Evolutionary conservation across 73 alveolate genomes (phyloP).

Genomic region (Tetrahymena thermophila): DNA sequence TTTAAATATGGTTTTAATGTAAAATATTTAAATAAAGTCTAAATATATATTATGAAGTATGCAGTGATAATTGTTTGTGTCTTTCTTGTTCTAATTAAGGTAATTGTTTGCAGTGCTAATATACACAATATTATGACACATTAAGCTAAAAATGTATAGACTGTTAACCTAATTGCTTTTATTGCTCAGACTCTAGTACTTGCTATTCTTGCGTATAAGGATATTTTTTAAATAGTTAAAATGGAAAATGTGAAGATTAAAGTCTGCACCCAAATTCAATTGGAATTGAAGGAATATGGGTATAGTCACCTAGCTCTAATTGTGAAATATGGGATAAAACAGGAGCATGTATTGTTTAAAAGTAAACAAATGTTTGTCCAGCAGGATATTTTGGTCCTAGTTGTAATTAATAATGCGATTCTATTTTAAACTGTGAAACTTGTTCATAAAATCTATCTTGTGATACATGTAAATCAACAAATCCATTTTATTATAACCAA

Average conservation of each 20-base stretch:
- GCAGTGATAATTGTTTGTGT: not conserved
- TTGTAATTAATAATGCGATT: not conserved
- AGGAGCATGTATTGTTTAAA: not conserved
- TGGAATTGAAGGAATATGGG: not conserved
- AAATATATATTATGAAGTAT: not conserved
- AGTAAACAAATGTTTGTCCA: not conserved
- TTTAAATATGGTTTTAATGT: not conserved
- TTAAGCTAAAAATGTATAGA: not conserved
- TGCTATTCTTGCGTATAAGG: not conserved
- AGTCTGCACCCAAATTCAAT: not conserved
- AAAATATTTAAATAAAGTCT: not conserved
- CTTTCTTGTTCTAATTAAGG: not conserved
- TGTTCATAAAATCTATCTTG: not conserved
- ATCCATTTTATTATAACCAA: not conserved
- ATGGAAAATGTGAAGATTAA: not conserved
- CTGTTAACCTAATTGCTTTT: not conserved
- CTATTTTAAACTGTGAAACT: not conserved
- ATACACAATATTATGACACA: not conserved
- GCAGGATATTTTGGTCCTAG: not conserved
- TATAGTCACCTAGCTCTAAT: not conserved
- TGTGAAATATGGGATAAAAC: not conserved
- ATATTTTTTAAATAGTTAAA: not conserved
- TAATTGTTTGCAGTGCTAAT: not conserved
- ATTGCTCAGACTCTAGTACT: not conserved
- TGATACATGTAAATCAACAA: not conserved